Percentiles rank a stretch among this genome's conserved stretches.
Conservation (phyloP, 352 stramenopile species). For the Phytophthora pinifolia region DNA sequence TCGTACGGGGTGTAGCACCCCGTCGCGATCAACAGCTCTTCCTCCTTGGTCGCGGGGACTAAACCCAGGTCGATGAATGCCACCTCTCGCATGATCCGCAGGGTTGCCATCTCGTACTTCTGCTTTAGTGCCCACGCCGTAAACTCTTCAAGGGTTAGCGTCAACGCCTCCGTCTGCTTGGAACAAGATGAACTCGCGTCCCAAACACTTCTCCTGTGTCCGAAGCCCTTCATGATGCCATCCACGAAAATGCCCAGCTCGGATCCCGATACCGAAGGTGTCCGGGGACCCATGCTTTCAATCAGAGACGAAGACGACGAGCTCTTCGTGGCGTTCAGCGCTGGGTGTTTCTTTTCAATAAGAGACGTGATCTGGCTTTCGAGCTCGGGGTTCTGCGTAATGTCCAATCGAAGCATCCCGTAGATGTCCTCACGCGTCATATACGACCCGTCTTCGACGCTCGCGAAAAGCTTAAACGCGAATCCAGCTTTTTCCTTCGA, state of each 20-base stretch:
- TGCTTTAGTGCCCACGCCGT: constrained; percentile 61
- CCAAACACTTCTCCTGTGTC: constrained; percentile 34
- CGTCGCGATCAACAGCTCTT: constrained; percentile 73
- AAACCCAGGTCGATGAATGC: constrained; percentile 84
- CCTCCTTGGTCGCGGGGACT: constrained; percentile 69
- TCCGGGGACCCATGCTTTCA: constrained; percentile 56
- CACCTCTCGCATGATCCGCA: constrained; percentile 85
- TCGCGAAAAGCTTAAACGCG: constrained; percentile 81
- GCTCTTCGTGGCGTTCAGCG: constrained; percentile 46
- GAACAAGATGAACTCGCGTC: constrained; percentile 33
- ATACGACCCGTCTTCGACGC: constrained; percentile 37
- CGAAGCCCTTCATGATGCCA: constrained; percentile 64
- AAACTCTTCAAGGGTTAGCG: constrained; percentile 72
- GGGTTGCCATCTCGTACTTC: constrained; percentile 73
- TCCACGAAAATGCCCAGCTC: constrained; percentile 83
- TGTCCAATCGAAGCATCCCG: constrained; percentile 79
- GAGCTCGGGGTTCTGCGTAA: constrained; percentile 74
- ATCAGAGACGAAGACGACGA: constrained; percentile 51
- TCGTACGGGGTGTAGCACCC: constrained; percentile 83
- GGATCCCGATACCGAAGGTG: constrained; percentile 74
- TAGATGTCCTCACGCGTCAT: constrained; percentile 86
- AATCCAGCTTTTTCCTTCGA: constrained; percentile 75
- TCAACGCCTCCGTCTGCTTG: constrained; percentile 33
- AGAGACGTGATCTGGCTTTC: constrained; percentile 64
- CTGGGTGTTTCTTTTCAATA: constrained; percentile 61